Evolutionary conservation across 1,284 basidiomycete genomes (phyloP).

Genomic region (Sanghuangporus sanghuang): DNA sequence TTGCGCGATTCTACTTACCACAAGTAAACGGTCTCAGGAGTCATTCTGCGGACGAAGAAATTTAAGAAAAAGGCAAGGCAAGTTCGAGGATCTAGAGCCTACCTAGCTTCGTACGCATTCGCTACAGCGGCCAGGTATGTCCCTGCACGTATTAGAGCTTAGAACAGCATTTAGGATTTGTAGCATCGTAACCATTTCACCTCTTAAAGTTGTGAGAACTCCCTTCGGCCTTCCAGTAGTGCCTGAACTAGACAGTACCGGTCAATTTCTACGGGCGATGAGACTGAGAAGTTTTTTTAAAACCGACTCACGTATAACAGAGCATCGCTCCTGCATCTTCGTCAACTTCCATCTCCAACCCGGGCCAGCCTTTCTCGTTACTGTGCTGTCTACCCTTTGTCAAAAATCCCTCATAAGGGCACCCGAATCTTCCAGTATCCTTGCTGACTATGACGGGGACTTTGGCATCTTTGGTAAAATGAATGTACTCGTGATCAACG

Average conservation of each 20-base stretch:
- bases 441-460: slow-evolving; percentile 60
- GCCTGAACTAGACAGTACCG: slow-evolving; percentile 52
- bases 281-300: not conserved
- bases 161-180: not conserved
- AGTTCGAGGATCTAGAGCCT: slow-evolving; percentile 19
- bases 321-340: slow-evolving; percentile 68
- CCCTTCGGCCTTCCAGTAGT: slow-evolving; percentile 85
- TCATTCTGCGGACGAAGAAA: slow-evolving; percentile 43
- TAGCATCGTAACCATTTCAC: slow-evolving; percentile 28
- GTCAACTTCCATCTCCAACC: slow-evolving; percentile 61
- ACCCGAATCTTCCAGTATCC: slow-evolving; percentile 65
- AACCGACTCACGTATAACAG: slow-evolving; percentile 66
- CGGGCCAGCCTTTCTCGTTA: slow-evolving; percentile 68
- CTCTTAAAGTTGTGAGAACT: slow-evolving; percentile 75
- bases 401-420: slow-evolving; percentile 80
- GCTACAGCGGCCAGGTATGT: slow-evolving; percentile 78
- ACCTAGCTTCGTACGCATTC: slow-evolving; percentile 75
- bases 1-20: slow-evolving; percentile 42
- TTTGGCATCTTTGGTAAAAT: slow-evolving; percentile 48
- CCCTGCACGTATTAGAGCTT: slow-evolving; percentile 34
- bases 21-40: slow-evolving; percentile 62
- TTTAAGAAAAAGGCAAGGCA: not conserved
- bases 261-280: not conserved
- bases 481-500: slow-evolving; percentile 67
- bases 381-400: slow-evolving; percentile 60